Evolutionary conservation across 2,329 filamentous ascomycete species (phyloP).

Genomic region (Sporothrix curviconia): DNA sequence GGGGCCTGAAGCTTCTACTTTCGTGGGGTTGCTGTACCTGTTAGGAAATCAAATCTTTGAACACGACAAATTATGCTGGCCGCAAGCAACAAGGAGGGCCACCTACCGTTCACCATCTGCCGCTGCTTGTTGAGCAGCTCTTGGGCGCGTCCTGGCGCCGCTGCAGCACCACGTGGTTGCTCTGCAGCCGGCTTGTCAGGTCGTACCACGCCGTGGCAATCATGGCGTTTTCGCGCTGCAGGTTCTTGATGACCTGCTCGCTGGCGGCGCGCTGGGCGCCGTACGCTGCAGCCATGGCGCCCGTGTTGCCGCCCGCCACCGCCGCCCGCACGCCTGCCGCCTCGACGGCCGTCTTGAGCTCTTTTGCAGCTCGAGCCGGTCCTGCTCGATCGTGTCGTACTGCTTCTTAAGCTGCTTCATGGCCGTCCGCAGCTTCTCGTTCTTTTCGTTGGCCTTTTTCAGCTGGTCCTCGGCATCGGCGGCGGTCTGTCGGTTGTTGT

Average conservation of each 20-base stretch:
- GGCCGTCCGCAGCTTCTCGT: slow-evolving; percentile 50
- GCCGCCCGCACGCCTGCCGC: slow-evolving; percentile 43
- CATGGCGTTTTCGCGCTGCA: slow-evolving; percentile 70
- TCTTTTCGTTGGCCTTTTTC: slow-evolving; percentile 44
- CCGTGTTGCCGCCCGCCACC: slow-evolving; percentile 46
- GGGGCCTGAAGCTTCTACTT: slow-evolving; percentile 17
- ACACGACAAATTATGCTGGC: background rate
- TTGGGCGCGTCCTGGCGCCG: slow-evolving; percentile 66
- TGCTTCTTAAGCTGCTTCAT: slow-evolving; percentile 55
- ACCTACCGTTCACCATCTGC: slow-evolving; percentile 56
- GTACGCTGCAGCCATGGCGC: slow-evolving; percentile 6
- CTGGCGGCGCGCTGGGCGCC: slow-evolving; percentile 36
- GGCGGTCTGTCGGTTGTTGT: background rate
- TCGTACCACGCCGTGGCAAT: slow-evolving; percentile 85
- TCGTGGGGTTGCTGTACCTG: slow-evolving; percentile 18
- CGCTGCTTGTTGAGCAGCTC: slow-evolving; percentile 81
- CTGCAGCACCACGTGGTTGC: slow-evolving; percentile 74
- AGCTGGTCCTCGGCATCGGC: slow-evolving; percentile 29
- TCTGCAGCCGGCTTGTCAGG: slow-evolving; percentile 69
- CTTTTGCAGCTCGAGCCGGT: slow-evolving; percentile 49
- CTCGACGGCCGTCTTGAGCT: slow-evolving; percentile 46
- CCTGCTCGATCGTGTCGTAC: slow-evolving; percentile 52
- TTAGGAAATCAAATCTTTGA: background rate
- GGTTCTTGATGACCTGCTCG: slow-evolving; percentile 56
- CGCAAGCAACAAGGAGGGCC: background rate